Conservation (phyloP, 1,284 basidiomycete species). For the Chalciporus sp. region DNA sequence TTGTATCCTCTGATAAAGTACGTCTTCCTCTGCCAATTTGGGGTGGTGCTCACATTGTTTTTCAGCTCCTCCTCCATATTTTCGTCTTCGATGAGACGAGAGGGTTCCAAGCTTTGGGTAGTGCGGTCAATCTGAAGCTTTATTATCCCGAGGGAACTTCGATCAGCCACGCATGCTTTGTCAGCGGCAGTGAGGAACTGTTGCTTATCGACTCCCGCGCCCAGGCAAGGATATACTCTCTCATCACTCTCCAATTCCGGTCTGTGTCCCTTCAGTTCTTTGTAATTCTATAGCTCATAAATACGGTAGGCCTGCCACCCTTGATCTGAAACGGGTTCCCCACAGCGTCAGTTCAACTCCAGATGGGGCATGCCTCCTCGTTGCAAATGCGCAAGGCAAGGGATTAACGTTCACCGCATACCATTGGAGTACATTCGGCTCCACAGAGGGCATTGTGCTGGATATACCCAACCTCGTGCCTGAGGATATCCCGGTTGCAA, state of each 20-base stretch:
- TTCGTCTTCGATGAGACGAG: slow-evolving; percentile 47
- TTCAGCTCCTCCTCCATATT: slow-evolving; percentile 42
- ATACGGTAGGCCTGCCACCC: slow-evolving; percentile 20
- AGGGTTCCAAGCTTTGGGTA: slow-evolving; percentile 40
- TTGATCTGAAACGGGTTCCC: slow-evolving; percentile 20
- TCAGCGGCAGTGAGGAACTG: slow-evolving; percentile 51
- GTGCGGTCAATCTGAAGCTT: slow-evolving; percentile 38
- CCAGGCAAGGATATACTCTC: slow-evolving; percentile 49
- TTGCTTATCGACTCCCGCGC: slow-evolving; percentile 45
- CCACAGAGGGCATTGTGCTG: slow-evolving; percentile 21
- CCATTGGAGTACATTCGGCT: slow-evolving; percentile 29
- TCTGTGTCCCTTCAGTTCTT: slow-evolving; percentile 21
- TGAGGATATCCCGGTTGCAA: slow-evolving; percentile 28
- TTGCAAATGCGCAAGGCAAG: slow-evolving; percentile 28
- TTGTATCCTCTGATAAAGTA: slow-evolving; percentile 47
- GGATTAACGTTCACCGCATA: slow-evolving; percentile 20
- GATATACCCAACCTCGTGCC: slow-evolving; percentile 8
- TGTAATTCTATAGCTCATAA: background rate
- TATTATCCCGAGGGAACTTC: slow-evolving; percentile 43
- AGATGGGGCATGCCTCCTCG: slow-evolving; percentile 54
- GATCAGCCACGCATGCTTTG: slow-evolving; percentile 38
- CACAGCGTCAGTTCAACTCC: slow-evolving; percentile 42
- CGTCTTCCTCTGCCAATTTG: background rate
- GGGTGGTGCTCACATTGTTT: background rate
- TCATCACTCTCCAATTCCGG: slow-evolving; percentile 54